A percentile compares a stretch with the other conserved stretches of the same genome.
Conservation (phyloP, 2,329 filamentous ascomycete species). For the Paraconiothyrium brasiliense region DNA sequence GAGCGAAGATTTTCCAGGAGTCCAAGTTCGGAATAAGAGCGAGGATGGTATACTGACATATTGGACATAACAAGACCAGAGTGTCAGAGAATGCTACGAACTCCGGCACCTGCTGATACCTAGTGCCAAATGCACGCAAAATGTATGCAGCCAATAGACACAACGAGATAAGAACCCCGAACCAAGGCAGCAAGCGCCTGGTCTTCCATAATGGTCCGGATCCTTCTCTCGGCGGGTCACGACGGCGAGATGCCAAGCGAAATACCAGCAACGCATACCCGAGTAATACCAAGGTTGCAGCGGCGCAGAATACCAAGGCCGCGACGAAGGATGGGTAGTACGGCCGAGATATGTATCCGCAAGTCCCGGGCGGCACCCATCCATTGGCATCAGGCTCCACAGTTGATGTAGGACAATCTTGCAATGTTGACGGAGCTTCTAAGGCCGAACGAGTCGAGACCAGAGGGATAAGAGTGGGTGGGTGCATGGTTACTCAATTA, state of each 20-base stretch:
- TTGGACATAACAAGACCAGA: slow-evolving; percentile 15
- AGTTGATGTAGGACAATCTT: slow-evolving; percentile 3
- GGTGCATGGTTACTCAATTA: not conserved
- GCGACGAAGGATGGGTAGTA: slow-evolving; percentile 20
- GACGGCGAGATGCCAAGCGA: not conserved
- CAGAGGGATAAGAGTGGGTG: not conserved
- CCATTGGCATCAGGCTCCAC: slow-evolving; percentile 19
- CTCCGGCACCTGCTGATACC: slow-evolving; percentile 13
- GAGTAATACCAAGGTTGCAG: slow-evolving; percentile 4
- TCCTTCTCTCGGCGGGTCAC: not conserved
- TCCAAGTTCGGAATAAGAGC: not conserved
- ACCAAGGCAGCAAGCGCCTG: not conserved
- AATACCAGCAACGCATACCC: not conserved
- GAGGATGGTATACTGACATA: slow-evolving; percentile 11
- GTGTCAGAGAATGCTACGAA: slow-evolving; percentile 15
- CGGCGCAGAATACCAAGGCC: slow-evolving; percentile 9
- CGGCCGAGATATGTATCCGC: slow-evolving; percentile 18
- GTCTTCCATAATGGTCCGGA: not conserved
- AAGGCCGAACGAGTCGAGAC: not conserved
- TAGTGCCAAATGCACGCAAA: slow-evolving; percentile 17
- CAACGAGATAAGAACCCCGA: slow-evolving; percentile 10
- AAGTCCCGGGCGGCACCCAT: slow-evolving; percentile 19
- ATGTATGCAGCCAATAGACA: slow-evolving; percentile 16
- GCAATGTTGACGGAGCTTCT: not conserved
- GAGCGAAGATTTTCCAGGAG: not conserved